Evolutionary conservation across 768 basidiomycete genomes (phyloP).

Genomic region (Porphyrellus cyaneotinctus): DNA sequence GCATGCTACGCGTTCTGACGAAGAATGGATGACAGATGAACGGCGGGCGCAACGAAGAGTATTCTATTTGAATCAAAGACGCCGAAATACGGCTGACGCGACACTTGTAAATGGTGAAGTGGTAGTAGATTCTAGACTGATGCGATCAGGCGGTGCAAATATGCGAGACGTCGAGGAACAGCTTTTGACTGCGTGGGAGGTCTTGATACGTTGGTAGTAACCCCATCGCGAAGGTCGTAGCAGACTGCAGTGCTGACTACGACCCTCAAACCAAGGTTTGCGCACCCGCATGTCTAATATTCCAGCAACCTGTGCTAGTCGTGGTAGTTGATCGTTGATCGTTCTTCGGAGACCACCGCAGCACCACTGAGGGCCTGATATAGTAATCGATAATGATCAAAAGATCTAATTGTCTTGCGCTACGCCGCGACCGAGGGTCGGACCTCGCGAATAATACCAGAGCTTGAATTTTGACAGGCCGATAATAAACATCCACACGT

Average conservation of each 20-base stretch:
- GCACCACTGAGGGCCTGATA: slow-evolving; percentile 42
- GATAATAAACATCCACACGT: slow-evolving; percentile 16
- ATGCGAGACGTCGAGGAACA: slow-evolving; percentile 3
- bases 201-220: slow-evolving; percentile 11
- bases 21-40: slow-evolving; percentile 20
- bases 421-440: slow-evolving; percentile 49
- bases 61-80: slow-evolving; percentile 12
- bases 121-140: slow-evolving; percentile 18
- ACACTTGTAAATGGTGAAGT: slow-evolving; percentile 38
- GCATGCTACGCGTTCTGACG: slow-evolving; percentile 15
- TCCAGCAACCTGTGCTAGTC: slow-evolving; percentile 41
- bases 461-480: slow-evolving; percentile 40
- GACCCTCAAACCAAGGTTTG: slow-evolving; percentile 34
- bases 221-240: slow-evolving; percentile 33
- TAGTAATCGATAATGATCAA: slow-evolving; percentile 41
- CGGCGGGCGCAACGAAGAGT: slow-evolving; percentile 16
- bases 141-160: slow-evolving; percentile 12
- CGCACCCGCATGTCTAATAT: slow-evolving; percentile 40
- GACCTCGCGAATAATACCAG: slow-evolving; percentile 51
- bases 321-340: slow-evolving; percentile 27
- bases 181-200: slow-evolving; percentile 7
- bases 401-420: slow-evolving; percentile 36
- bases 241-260: slow-evolving; percentile 36
- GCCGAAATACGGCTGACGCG: slow-evolving; percentile 37
- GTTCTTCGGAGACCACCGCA: slow-evolving; percentile 19